phyloP scores from a whole-genome alignment of 1,139 yeast genomes.

The Geotrichum aggregatum region DNA sequence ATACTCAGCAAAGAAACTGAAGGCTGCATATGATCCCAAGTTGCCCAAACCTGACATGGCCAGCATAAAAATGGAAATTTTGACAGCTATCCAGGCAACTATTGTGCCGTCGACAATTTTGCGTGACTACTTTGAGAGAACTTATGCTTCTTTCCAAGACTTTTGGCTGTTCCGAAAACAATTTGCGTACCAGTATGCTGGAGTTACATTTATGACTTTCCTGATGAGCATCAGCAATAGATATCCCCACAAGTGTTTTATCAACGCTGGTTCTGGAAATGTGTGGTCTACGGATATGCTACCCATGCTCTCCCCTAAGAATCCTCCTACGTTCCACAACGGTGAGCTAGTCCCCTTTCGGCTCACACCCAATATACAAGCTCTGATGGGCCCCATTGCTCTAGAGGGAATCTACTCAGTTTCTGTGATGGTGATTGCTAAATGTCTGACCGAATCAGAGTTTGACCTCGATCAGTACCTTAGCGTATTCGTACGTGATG shows the following conservation, averaged over 20 bases:
- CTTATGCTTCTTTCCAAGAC: constrained; percentile 79
- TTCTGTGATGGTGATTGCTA: constrained; percentile 77
- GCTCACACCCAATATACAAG: constrained; percentile 91
- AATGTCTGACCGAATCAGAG: constrained; percentile 86
- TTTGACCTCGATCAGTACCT: constrained; percentile 72
- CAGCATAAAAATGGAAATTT: constrained; percentile 83
- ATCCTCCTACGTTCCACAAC: constrained; percentile 85
- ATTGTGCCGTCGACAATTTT: constrained; percentile 82
- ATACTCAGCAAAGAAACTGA: constrained; percentile 76
- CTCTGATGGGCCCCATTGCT: constrained; percentile 87
- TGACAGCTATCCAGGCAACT: constrained; percentile 81
- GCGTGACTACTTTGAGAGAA: constrained; percentile 59
- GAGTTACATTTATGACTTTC: constrained; percentile 86
- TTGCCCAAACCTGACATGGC: constrained; percentile 87
- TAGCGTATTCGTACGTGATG: constrained; percentile 91
- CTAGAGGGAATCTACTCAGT: constrained; percentile 89
- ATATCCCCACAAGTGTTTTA: constrained; percentile 88
- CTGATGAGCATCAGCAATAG: constrained; percentile 93
- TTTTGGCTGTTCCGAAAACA: constrained; percentile 97
- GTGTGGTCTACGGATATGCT: constrained; percentile 96
- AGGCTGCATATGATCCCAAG: constrained; percentile 90
- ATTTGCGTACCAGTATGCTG: constrained; percentile 93
- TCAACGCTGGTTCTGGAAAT: constrained; percentile 76
- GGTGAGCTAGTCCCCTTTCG: constrained; percentile 97
- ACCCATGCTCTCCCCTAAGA: constrained; percentile 60